These are phyloP conservation scores for Fraxinus angustifolia DNA, from an alignment of 305 asterid genomes.

Conservation along the genomic window DNA sequence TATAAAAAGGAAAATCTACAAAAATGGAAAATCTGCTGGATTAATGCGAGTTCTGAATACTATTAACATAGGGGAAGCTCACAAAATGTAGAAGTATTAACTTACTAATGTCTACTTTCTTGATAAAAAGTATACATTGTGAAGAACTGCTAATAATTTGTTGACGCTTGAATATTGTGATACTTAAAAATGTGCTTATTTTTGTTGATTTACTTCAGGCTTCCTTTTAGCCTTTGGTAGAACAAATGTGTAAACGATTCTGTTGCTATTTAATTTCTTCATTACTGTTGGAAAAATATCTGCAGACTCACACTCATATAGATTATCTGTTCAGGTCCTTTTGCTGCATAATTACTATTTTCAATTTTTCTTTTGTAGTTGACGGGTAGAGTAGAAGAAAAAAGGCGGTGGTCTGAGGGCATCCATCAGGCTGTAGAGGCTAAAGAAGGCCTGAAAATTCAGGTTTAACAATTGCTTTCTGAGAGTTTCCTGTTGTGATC, in stretches of 20 bases:
- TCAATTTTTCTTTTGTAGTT: conserved; percentile 44
- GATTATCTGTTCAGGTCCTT: conserved; percentile 6
- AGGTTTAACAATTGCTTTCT: conserved; percentile 45
- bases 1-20: background rate
- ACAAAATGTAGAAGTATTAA: background rate
- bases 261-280: background rate
- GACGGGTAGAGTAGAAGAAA: conserved; percentile 98
- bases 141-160: background rate
- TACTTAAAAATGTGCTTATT: background rate
- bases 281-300: background rate
- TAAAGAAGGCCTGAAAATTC: conserved; percentile 86
- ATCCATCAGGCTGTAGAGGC: conserved; percentile 99
- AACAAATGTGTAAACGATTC: background rate
- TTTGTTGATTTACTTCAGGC: background rate
- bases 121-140: background rate
- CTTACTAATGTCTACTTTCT: background rate
- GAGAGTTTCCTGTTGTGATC: background rate
- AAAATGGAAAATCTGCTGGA: background rate
- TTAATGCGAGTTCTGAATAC: background rate
- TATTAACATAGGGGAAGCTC: background rate
- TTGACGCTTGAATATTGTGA: background rate
- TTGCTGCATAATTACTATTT: conserved; percentile 6
- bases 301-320: background rate
- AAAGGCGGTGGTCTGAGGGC: conserved; percentile 97
- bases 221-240: background rate